These are phyloP conservation scores for Aspergillus nomiae DNA, from an alignment of 2,329 filamentous ascomycete species.

Conservation along the genomic window DNA sequence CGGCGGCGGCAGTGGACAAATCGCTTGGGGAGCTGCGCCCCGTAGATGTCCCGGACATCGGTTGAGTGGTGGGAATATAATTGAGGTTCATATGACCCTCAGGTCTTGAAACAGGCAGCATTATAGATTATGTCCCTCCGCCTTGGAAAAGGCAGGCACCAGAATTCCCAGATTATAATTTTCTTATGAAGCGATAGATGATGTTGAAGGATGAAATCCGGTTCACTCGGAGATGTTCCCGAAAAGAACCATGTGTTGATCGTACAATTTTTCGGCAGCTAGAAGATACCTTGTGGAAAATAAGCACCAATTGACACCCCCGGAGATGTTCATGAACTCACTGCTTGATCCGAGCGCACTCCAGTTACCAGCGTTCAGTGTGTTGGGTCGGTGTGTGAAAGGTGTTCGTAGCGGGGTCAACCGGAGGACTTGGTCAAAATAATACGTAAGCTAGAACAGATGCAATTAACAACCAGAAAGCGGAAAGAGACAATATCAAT, in stretches of 20 bases:
- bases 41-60: slow-evolving; percentile 77
- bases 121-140: slow-evolving; percentile 72
- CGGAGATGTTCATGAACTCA: not conserved
- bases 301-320: slow-evolving; percentile 2
- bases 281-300: not conserved
- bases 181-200: slow-evolving; percentile 7
- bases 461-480: slow-evolving; percentile 8
- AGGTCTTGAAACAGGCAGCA: slow-evolving; percentile 79
- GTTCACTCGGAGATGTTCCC: slow-evolving; percentile 23
- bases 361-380: slow-evolving; percentile 10
- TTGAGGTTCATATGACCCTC: slow-evolving; percentile 82
- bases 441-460: slow-evolving; percentile 25
- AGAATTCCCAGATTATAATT: slow-evolving; percentile 11
- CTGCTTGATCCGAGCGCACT: slow-evolving; percentile 6
- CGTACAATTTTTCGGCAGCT: not conserved
- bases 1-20: slow-evolving; percentile 61
- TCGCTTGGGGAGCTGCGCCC: slow-evolving; percentile 81
- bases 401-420: slow-evolving; percentile 21
- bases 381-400: slow-evolving; percentile 12
- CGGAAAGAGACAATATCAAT: slow-evolving; percentile 15
- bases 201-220: slow-evolving; percentile 14
- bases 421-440: slow-evolving; percentile 14
- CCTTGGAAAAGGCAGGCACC: slow-evolving; percentile 20
- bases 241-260: slow-evolving; percentile 27
- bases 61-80: slow-evolving; percentile 70